Evolutionary conservation across 228 moss, liverwort and hornwort species (phyloP).

Genomic region (Sphagnum magellanicum): DNA sequence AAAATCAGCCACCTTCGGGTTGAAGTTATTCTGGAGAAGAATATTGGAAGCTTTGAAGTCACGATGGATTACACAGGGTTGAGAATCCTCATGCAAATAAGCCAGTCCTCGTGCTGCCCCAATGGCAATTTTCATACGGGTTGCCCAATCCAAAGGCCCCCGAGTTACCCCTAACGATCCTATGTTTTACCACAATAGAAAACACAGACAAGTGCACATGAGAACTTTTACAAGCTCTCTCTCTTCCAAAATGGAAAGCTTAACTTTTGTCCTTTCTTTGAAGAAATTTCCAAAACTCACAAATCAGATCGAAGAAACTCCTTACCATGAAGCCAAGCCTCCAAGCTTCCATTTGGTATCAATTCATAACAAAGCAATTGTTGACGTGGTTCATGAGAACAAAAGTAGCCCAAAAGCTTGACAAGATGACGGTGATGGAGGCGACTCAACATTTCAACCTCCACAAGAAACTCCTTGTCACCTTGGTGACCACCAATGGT

Average conservation of each 20-base stretch:
- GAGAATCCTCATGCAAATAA: conserved; percentile 86
- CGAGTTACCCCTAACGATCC: conserved; percentile 20
- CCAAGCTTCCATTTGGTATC: conserved; percentile 85
- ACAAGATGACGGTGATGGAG: conserved; percentile 90
- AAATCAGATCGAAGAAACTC: background rate
- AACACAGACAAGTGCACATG: background rate
- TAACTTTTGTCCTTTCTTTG: background rate
- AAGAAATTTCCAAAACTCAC: background rate
- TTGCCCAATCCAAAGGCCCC: conserved; percentile 77
- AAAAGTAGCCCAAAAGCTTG: conserved; percentile 87
- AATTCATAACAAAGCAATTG: conserved; percentile 88
- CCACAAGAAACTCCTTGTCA: conserved; percentile 85
- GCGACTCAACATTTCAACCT: conserved; percentile 91
- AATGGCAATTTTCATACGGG: conserved; percentile 81
- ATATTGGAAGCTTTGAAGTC: conserved; percentile 93
- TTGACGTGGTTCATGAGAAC: conserved; percentile 64
- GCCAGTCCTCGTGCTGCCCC: conserved; percentile 84
- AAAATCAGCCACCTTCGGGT: conserved; percentile 89
- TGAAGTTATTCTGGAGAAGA: conserved; percentile 75
- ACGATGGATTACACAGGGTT: conserved; percentile 85
- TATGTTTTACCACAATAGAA: conserved; percentile 3
- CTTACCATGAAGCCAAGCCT: conserved; percentile 79
- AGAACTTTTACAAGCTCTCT: background rate
- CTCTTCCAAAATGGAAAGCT: background rate
- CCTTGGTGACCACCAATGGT: conserved; percentile 91